Evolutionary conservation across 2,329 filamentous ascomycete genomes (phyloP).

Genomic region (Talaromyces sp.): DNA sequence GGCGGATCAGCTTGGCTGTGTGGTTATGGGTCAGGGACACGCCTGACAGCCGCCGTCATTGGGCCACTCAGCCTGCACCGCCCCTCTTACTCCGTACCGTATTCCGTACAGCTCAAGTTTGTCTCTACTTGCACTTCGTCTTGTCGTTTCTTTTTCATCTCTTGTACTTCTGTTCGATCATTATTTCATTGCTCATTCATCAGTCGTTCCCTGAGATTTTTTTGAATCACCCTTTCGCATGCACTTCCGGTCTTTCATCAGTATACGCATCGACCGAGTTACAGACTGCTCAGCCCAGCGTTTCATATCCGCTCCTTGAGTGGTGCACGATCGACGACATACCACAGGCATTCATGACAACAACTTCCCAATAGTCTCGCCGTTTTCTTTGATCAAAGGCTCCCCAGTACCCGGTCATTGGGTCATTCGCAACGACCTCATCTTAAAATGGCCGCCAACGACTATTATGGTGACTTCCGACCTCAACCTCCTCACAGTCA

Average conservation of each 20-base stretch:
- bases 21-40: constrained; percentile 12
- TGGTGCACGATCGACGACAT: not conserved
- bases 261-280: not conserved
- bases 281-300: not conserved
- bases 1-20: constrained; percentile 7
- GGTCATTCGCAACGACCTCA: constrained; percentile 3
- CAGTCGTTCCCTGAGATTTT: not conserved
- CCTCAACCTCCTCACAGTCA: constrained; percentile 35
- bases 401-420: not conserved
- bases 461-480: constrained; percentile 59
- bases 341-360: not conserved
- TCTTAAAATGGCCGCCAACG: constrained; percentile 60
- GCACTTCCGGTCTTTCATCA: not conserved
- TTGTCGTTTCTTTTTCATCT: not conserved
- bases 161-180: not conserved
- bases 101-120: not conserved
- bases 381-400: not conserved
- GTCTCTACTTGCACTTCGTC: not conserved
- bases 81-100: not conserved
- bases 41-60: not conserved
- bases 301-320: not conserved
- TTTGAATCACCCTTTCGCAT: not conserved
- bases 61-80: not conserved
- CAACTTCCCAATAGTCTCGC: not conserved
- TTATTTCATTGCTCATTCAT: constrained; percentile 1